Base-by-base conservation (phyloP, 2,329 filamentous ascomycete genomes). In the Aphanoascus verrucosus region DNA sequence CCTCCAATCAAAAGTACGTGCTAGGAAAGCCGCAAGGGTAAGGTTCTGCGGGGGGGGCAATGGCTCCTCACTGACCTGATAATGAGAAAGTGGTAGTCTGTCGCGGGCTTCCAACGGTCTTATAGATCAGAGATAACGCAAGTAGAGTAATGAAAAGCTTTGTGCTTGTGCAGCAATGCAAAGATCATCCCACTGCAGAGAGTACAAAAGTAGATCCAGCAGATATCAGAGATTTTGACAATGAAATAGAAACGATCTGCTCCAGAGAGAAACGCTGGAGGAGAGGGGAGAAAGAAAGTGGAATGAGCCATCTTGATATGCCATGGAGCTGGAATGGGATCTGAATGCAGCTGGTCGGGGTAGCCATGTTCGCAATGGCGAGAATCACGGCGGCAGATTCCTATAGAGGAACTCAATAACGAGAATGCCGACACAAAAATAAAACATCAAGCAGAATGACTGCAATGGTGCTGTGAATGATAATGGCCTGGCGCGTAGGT, bases 351-450 rank as follows among this genome's bases (percentile, higher is more conserved):
- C 31, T 12, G 41, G 53, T 34, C 20, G 42, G 44, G 46, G 51
- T 53, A 52, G 55, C 53, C 58, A 59, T 54, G 40, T 57, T 61
- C 61, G 47, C 37, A 51, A 51, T 51, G n/a, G 31, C 11, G 1
- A 35, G 49, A 51, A 35, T 50, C 23, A n/a, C 23, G 35, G 31
- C 15, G 32, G 38, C 31, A 44, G 49, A 19, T 51, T 51, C 49
- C 49, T 51, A 51, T 51, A 51, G 28, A 51, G 57, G 57, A 60
- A 47, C 15, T 64, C 60, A 63, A 65, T 62, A 64, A 61, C 49
- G 45, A 45, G 14, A 45, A 46, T 51, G 50, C 48, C 53, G 47
- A 35, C 12, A 31, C 15, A 40, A 40, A 40, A 40, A 45, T 38
- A 23, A 15, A 37, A 5, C 49, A 31, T 7, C 42, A 45, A 15